phyloP scores from a whole-genome alignment of 2,329 filamentous ascomycete species.

The Pyricularia grisea region DNA sequence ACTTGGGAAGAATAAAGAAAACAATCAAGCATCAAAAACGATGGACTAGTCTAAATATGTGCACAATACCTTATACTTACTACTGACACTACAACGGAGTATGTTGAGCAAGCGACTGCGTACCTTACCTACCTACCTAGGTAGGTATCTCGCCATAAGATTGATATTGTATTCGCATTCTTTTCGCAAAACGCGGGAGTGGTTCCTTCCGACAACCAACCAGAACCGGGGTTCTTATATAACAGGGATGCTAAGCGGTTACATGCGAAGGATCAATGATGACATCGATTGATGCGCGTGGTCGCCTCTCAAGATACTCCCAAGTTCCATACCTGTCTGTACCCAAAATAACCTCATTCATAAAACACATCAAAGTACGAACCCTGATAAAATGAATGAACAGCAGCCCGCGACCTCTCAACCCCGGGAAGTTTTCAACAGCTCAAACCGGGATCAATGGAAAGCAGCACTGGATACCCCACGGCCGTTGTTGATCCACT shows the following conservation, averaged over 20 bases:
- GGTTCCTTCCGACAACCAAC: background rate
- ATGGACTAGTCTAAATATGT: too few species aligned
- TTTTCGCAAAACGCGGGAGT: background rate
- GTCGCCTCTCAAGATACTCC: background rate
- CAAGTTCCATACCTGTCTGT: background rate
- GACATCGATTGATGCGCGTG: background rate
- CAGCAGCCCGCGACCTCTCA: background rate
- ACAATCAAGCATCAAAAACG: too few species aligned
- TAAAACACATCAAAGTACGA: background rate
- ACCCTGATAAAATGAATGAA: background rate
- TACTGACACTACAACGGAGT: too few species aligned
- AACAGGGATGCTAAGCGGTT: background rate
- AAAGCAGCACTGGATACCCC: conserved; percentile 8
- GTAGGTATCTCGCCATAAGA: background rate
- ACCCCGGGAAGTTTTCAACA: background rate
- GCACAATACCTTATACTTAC: too few species aligned
- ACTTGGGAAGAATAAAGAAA: too few species aligned
- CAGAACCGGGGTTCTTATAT: background rate
- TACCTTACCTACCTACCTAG: too few species aligned
- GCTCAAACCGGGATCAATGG: conserved; percentile 10
- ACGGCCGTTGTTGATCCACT: conserved; percentile 45
- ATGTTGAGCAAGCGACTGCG: too few species aligned
- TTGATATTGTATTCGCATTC: too few species aligned
- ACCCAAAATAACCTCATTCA: background rate
- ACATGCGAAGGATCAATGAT: background rate